Base-by-base conservation (phyloP, 257 asterid species). In the Verbena officinalis region DNA sequence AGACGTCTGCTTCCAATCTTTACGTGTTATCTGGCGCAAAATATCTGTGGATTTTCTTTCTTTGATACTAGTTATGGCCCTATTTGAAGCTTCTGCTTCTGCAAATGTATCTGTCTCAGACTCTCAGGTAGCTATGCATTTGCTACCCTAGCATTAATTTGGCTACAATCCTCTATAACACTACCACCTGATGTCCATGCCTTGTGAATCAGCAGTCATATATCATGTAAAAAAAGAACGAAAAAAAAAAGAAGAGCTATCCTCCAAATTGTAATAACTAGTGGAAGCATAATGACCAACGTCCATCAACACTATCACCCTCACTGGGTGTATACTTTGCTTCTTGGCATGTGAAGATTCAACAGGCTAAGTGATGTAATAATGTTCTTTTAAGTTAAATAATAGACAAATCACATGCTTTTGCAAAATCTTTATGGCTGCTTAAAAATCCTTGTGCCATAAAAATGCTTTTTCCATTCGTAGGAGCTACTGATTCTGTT, bases 371-470 rank as follows among this genome's bases (percentile, higher is more conserved):
- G n/a, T n/a, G n/a, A n/a, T n/a, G n/a, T n/a, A n/a, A n/a, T n/a
- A n/a, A n/a, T n/a, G n/a, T n/a, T n/a, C n/a, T 27, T 27, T 27
- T 27, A 2, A 27, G 33, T 27, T 27, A n/a, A n/a, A n/a, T n/a
- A n/a, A n/a, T n/a, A n/a, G n/a, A n/a, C n/a, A n/a, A n/a, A n/a
- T 43, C 23, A 7, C 15, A 13, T 50, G 43, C 2, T 43, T 23
- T 21, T 48, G 67, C 27, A 19, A 48, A n/a, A 21, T 45, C 55
- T 57, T 16, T n/a, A 45, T 34, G 59, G 23, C 46, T 48, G 11
- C 34, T 49, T 17, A 27, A 6, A 23, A 19, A n/a, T n/a, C n/a
- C n/a, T n/a, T n/a, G n/a, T n/a, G n/a, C n/a, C n/a, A n/a, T n/a
- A n/a, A n/a, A n/a, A n/a, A n/a, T n/a, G 23, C 14, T 33, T 40